A percentile compares a stretch with the other conserved stretches of the same genome.
Conservation (phyloP, 225 moss, liverwort and hornwort species). For the Pseudisothecium myosuroides region DNA sequence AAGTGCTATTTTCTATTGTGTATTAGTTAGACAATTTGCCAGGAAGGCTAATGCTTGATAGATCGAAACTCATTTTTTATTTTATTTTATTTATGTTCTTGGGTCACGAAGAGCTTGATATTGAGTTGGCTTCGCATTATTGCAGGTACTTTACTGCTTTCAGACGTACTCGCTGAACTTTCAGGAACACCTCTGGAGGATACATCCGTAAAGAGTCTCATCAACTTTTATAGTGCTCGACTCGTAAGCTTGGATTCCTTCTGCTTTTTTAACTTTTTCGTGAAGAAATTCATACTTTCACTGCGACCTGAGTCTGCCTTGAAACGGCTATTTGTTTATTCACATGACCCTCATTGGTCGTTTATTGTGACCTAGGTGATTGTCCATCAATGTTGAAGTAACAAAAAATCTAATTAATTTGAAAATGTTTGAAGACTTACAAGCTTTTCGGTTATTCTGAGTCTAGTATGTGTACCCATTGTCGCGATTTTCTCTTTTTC, state of each 20-base stretch:
- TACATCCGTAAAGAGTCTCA: slow-evolving; percentile 43
- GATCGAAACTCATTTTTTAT: neutral
- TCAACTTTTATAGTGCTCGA: slow-evolving; percentile 43
- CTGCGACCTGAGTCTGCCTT: neutral
- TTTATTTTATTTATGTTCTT: neutral
- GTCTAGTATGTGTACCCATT: neutral
- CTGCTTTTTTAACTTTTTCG: neutral
- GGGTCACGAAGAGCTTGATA: neutral
- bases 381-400: neutral
- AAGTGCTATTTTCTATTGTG: neutral
- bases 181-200: slow-evolving; percentile 33
- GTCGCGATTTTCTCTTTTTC: neutral
- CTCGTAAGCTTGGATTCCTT: slow-evolving; percentile 42
- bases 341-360: neutral
- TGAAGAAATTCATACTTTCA: neutral
- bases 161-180: slow-evolving; percentile 49
- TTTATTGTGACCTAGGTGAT: neutral
- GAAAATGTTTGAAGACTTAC: neutral
- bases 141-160: slow-evolving; percentile 59
- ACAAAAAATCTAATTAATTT: neutral
- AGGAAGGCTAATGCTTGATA: neutral
- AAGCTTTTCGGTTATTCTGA: neutral
- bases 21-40: neutral
- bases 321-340: neutral
- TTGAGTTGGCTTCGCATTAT: neutral